Evolutionary conservation across 2,329 filamentous ascomycete species (phyloP), one percentile per base, ranked within the genome.

Genomic region (Leptographium lundbergii): DNA sequence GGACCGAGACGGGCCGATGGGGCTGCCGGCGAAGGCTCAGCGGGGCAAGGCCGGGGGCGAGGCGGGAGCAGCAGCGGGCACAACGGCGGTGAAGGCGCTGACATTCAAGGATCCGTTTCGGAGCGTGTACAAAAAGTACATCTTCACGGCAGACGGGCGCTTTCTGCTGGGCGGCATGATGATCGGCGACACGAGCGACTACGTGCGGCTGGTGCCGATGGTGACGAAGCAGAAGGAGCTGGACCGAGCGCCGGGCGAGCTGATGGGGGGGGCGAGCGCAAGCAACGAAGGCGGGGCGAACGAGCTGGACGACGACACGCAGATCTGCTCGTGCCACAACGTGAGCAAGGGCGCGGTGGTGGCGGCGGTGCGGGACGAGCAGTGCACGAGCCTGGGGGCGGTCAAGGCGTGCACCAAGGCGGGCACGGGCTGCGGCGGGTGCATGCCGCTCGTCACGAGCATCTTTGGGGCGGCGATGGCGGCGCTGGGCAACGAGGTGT

Each of bases 151-250:
- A 67, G 91, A 96, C 68, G 91, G 91, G 29, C 95, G 95, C 69
- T 92, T 92, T 66, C 76, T 96, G 1, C 81, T 96, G 0, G 91
- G 91, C n/a, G 91, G 91, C 4, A 96, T 96, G 89, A 95, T 96
- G 89, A 94, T 96, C 62, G 91, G 91, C 47, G 91, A 96, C 67
- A 95, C 89, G 0, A 87, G 82, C 63, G 91, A 96, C 73, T 96
- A 95, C 67, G 81, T 95, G 73, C 95, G 92, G 70, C 74, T 96
- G 25, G 88, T 95, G 1, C 87, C 89, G 1, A 84, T 95, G 77
- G 89, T 94, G 58, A 95, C 91, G 74, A 85, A 82, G 64, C 87
- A 90, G 68, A 95, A 91, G 69, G 76, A 79, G 62, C 78, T 96
- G 1, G 88, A 95, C 17, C 75, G 89, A 0, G 82, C 89, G 0